Evolutionary conservation across 164 flowering plant species (phyloP), one percentile per base, ranked within the genome.

Genomic region (Paratinospora sagittata): DNA sequence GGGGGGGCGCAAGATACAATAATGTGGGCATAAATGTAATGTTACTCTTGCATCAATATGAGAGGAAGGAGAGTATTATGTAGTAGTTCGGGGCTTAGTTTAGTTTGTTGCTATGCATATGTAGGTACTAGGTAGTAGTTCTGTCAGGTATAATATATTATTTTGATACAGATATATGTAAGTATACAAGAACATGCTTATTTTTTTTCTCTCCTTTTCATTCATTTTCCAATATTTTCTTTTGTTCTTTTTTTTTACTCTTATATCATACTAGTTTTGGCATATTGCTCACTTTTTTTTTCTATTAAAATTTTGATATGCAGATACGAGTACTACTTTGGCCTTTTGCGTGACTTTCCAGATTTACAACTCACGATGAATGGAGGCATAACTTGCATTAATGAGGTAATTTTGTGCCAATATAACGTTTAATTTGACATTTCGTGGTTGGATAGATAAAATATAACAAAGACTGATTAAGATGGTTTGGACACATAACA

Each of bases 261-360:
- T 16, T 30, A 0, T 36, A 52, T 52, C 23, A 1, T 65, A 14
- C 23, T 63, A 30, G n/a, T 8, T 65, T 30, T 30, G 33, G 71
- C 65, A 55, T 27, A 39, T 58, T 72, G 27, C 26, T 30, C 21
- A 49, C 65, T 16, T 68, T 61, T 67, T 72, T 30, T 30, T 30
- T 30, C 34, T 4, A 30, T 30, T 30, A 30, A 30, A 13, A 33
- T 24, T 67, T 71, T n/a, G 24, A 66, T 67, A 30, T 83, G 79
- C 86, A 95, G 99, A 80, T 95, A 91, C 74, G 99, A 91, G 80
- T 95, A 82, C 79, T 90, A 75, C 76, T 93, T 77, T 82, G 97
- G 81, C n/a, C 92, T 96, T 47, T 72, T 93, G 81, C 97, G 99
- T 74, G 98, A 96, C 79, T 96, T 96, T 81, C 99, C 98, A 39